A percentile compares a stretch with the other conserved stretches of the same genome.
phyloP scores from a whole-genome alignment of 1,284 basidiomycete genomes.

The Rhodotorula glutinis region DNA sequence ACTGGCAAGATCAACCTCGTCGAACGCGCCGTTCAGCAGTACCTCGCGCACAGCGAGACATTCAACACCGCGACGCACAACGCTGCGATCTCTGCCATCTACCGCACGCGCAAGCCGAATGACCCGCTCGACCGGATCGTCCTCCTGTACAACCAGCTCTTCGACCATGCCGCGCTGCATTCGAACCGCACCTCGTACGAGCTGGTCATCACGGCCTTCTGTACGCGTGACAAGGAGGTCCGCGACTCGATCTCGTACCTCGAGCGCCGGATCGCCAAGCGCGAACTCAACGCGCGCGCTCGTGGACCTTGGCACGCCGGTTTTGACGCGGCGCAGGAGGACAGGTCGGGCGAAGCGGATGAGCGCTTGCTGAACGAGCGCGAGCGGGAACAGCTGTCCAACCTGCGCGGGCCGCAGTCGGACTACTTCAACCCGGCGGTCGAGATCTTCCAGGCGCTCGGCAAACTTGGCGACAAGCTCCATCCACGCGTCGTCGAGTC shows the following conservation, averaged over 20 bases:
- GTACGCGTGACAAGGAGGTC: conserved; percentile 69
- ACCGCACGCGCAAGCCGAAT: conserved; percentile 55
- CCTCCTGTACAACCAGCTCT: conserved; percentile 72
- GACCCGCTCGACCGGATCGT: conserved; percentile 62
- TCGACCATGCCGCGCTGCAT: conserved; percentile 58
- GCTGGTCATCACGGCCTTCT: conserved; percentile 66
- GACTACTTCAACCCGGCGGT: conserved; percentile 69
- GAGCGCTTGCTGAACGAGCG: conserved; percentile 3
- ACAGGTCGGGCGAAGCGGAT: conserved; percentile 13
- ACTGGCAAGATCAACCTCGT: conserved; percentile 9
- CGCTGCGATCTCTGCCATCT: conserved; percentile 60
- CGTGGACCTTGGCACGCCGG: conserved; percentile 33
- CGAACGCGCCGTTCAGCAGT: conserved; percentile 23
- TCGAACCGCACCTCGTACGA: conserved; percentile 69
- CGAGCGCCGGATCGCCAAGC: conserved; percentile 51
- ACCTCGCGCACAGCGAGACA: conserved; percentile 19
- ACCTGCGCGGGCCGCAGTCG: conserved; percentile 56
- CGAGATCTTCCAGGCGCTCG: conserved; percentile 65
- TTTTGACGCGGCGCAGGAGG: background rate
- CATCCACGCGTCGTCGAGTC: conserved; percentile 49
- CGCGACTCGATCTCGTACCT: conserved; percentile 54
- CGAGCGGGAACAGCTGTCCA: conserved; percentile 32
- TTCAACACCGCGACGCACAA: conserved; percentile 59
- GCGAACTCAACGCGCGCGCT: conserved; percentile 15
- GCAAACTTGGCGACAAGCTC: conserved; percentile 47